Conservation (phyloP, 73 alveolate species). For the Strombidium stylifer region DNA sequence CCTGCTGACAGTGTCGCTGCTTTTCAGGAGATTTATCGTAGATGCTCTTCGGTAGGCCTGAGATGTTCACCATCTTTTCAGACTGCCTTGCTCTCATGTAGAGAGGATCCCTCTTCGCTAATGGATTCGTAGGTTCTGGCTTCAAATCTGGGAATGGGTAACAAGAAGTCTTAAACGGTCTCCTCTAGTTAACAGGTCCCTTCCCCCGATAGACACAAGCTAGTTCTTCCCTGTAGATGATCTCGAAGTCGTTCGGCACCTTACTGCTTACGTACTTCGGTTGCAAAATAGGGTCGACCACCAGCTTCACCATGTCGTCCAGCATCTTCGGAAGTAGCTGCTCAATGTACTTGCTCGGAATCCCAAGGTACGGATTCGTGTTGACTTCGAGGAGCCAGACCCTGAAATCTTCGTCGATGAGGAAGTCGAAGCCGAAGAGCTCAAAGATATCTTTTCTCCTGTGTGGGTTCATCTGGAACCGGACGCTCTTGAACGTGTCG, state of each 20-base stretch:
- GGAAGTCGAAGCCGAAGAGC: conserved; percentile 83
- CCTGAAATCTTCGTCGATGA: conserved; percentile 83
- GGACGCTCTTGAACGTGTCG: conserved; percentile 66
- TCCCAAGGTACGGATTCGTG: conserved; percentile 82
- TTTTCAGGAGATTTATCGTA: no score
- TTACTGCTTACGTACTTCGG: not conserved
- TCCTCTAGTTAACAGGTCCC: not conserved
- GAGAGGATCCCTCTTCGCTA: no score
- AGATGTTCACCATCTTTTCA: no score
- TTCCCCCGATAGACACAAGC: not conserved
- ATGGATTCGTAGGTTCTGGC: no score
- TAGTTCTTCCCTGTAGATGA: not conserved
- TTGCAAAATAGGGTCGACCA: not conserved
- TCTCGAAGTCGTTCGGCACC: not conserved
- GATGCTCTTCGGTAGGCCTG: no score
- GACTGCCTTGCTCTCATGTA: no score
- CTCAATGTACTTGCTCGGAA: conserved; percentile 61
- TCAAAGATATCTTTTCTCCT: conserved; percentile 73
- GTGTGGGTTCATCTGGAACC: conserved; percentile 56
- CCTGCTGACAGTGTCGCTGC: no score
- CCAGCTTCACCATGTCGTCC: not conserved
- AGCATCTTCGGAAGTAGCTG: not conserved
- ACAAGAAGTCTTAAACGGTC: not conserved
- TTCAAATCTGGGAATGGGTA: not conserved
- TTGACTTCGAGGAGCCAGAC: conserved; percentile 87